A percentile compares a stretch with the other conserved stretches of the same genome.
Conservation (phyloP, 495 filamentous ascomycete genomes). For the Tirmania nivea region DNA sequence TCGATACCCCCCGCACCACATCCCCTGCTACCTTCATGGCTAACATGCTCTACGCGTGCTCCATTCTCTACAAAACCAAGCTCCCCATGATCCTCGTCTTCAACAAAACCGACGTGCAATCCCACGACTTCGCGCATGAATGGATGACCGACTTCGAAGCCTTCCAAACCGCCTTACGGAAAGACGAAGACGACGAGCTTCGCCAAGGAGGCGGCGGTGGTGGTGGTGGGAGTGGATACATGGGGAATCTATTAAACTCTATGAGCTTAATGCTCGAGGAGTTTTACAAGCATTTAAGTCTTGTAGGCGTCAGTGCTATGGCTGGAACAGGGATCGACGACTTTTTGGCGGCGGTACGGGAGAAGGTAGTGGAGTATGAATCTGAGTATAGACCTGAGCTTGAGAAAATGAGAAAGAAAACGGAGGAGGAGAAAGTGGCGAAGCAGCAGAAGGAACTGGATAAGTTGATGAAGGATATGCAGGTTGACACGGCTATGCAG, state of each 20-base stretch:
- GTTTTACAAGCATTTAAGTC: slow-evolving; percentile 79
- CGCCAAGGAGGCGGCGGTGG: slow-evolving; percentile 38
- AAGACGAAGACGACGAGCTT: slow-evolving; percentile 55
- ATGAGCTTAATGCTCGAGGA: slow-evolving; percentile 97
- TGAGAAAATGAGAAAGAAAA: slow-evolving; percentile 50
- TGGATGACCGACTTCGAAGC: slow-evolving; percentile 99
- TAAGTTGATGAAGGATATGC: slow-evolving; percentile 89
- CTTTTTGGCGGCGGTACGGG: slow-evolving; percentile 72
- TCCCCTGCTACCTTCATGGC: slow-evolving; percentile 96
- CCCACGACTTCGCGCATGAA: slow-evolving; percentile 79
- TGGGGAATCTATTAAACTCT: slow-evolving; percentile 86
- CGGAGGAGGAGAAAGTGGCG: slow-evolving; percentile 48
- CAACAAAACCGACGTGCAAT: slow-evolving; percentile 92
- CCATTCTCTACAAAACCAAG: slow-evolving; percentile 94
- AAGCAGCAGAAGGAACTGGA: slow-evolving; percentile 58
- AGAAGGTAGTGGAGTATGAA: slow-evolving; percentile 77
- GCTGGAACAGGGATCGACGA: slow-evolving; percentile 77
- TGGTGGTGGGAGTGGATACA: slow-evolving; percentile 66
- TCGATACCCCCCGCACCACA: slow-evolving; percentile 81
- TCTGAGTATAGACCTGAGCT: slow-evolving; percentile 82
- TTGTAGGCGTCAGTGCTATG: slow-evolving; percentile 85
- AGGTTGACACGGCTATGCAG: slow-evolving; percentile 34
- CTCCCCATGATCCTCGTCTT: slow-evolving; percentile 96
- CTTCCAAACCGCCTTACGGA: slow-evolving; percentile 65
- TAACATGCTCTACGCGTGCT: slow-evolving; percentile 98